A percentile compares a stretch with the other conserved stretches of the same genome.
phyloP scores from a whole-genome alignment of 2,329 filamentous ascomycete genomes.

The Botrytis squamosa region DNA sequence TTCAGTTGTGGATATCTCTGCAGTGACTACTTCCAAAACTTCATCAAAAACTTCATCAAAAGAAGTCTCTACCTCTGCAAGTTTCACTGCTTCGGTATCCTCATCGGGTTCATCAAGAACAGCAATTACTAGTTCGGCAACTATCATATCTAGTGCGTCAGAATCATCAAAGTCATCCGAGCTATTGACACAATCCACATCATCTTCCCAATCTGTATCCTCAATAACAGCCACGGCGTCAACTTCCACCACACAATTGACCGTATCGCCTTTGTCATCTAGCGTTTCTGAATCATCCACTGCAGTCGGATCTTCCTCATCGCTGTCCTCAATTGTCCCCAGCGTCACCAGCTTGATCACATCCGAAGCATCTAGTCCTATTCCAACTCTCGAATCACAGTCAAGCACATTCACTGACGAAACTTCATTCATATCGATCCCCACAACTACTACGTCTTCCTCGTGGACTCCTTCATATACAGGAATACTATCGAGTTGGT shows the following conservation, averaged over 20 bases:
- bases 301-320: background rate
- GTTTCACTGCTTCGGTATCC: constrained; percentile 12
- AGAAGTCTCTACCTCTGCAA: constrained; percentile 13
- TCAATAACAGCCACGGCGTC: constrained; percentile 5
- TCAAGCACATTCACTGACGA: constrained; percentile 4
- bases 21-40: constrained; percentile 26
- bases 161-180: background rate
- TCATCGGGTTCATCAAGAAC: constrained; percentile 1
- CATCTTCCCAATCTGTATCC: background rate
- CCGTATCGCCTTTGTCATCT: background rate
- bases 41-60: constrained; percentile 16
- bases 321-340: background rate
- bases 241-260: constrained; percentile 1
- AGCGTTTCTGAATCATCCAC: background rate
- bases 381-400: background rate
- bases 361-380: background rate
- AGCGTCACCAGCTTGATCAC: background rate
- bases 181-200: background rate
- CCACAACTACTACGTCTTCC: background rate
- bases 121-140: background rate
- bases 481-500: constrained; percentile 9
- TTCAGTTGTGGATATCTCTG: constrained; percentile 36
- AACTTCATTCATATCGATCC: constrained; percentile 17
- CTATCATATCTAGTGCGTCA: background rate
- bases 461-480: constrained; percentile 19